Percentiles rank a stretch among this genome's conserved stretches.
These are phyloP conservation scores for Aspergillus calidoustus DNA, from an alignment of 2,329 filamentous ascomycete genomes.

Conservation along the genomic window DNA sequence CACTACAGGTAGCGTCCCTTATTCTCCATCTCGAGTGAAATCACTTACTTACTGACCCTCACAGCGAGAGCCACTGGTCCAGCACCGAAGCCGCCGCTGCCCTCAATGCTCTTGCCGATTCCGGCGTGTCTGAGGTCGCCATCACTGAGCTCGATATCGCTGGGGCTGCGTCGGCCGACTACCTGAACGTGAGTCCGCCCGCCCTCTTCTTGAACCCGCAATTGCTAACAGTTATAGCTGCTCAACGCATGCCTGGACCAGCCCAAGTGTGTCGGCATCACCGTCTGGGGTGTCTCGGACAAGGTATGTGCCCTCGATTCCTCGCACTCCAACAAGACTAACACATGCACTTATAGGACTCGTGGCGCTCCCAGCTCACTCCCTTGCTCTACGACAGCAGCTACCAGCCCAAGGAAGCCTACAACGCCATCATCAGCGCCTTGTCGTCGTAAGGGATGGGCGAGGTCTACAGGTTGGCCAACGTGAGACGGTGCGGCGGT, in stretches of 20 bases:
- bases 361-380: slow-evolving; percentile 43
- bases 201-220: slow-evolving; percentile 29
- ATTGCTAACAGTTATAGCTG: slow-evolving; percentile 27
- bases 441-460: slow-evolving; percentile 2
- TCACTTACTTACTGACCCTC: not conserved
- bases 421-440: slow-evolving; percentile 31
- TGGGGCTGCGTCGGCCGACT: slow-evolving; percentile 60
- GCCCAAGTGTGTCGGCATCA: slow-evolving; percentile 67
- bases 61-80: slow-evolving; percentile 37
- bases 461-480: not conserved
- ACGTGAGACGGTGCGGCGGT: not conserved
- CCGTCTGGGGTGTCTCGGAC: slow-evolving; percentile 61
- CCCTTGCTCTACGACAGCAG: slow-evolving; percentile 50
- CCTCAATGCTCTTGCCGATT: slow-evolving; percentile 52
- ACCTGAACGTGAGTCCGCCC: slow-evolving; percentile 50
- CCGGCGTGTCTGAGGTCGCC: slow-evolving; percentile 61
- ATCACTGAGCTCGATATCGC: slow-evolving; percentile 73
- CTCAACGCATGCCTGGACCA: slow-evolving; percentile 63
- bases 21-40: not conserved
- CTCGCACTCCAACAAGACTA: not conserved
- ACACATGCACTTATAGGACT: slow-evolving; percentile 31
- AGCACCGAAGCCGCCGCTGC: slow-evolving; percentile 39
- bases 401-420: slow-evolving; percentile 50
- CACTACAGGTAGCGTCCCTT: slow-evolving; percentile 49
- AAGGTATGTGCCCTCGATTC: slow-evolving; percentile 20